These are phyloP conservation scores for Pseudogymnoascus destructans DNA, from an alignment of 2,329 filamentous ascomycete species.

Conservation along the genomic window DNA sequence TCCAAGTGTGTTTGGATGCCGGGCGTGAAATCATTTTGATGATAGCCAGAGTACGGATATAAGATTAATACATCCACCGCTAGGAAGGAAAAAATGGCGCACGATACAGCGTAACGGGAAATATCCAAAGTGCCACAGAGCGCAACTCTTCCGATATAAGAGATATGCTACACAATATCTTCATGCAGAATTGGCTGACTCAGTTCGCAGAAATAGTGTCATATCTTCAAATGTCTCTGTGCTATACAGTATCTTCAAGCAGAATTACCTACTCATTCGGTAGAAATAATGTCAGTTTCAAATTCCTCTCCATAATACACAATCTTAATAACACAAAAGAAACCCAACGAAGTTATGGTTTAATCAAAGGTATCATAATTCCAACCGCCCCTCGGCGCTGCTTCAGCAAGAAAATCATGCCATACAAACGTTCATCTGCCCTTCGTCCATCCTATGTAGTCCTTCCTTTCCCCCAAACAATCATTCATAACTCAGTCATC, in stretches of 20 bases:
- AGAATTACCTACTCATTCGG: neutral
- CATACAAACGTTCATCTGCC: constrained; percentile 2
- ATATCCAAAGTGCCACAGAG: neutral
- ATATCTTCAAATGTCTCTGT: neutral
- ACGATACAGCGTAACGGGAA: neutral
- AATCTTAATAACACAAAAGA: neutral
- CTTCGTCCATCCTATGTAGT: neutral
- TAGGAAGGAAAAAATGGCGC: neutral
- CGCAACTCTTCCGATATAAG: neutral
- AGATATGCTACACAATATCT: neutral
- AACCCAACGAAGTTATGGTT: neutral
- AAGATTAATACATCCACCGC: neutral
- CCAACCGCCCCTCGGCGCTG: neutral
- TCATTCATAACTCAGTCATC: constrained; percentile 41
- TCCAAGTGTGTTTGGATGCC: neutral
- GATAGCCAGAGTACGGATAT: neutral
- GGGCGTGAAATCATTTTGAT: neutral
- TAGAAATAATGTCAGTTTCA: neutral
- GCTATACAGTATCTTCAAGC: neutral
- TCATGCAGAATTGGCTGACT: neutral
- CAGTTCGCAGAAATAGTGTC: neutral
- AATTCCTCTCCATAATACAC: neutral
- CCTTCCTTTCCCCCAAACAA: neutral
- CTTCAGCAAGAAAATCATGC: neutral
- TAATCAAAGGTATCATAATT: constrained; percentile 9